A percentile compares a stretch with the other conserved stretches of the same genome.
These are phyloP conservation scores for Peniophora sp. DNA, from an alignment of 1,284 basidiomycete genomes.

Conservation along the genomic window DNA sequence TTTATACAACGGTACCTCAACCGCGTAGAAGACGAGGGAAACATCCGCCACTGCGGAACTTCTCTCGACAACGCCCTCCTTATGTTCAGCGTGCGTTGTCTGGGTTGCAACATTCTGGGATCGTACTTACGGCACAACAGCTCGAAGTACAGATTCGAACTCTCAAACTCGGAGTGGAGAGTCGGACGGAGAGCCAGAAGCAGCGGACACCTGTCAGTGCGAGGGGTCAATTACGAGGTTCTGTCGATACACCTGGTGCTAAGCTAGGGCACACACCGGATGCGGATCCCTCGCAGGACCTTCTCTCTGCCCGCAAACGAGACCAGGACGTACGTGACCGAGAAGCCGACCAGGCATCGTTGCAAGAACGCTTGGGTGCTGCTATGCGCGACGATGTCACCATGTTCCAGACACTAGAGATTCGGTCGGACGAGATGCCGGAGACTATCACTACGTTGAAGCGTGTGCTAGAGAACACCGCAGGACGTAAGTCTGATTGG, in stretches of 20 bases:
- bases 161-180: slow-evolving; percentile 42
- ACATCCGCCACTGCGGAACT: neutral
- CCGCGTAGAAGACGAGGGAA: neutral
- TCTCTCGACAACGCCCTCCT: neutral
- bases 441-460: slow-evolving; percentile 76
- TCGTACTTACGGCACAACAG: neutral
- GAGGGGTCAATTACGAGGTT: neutral
- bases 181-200: slow-evolving; percentile 20
- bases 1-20: neutral
- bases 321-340: slow-evolving; percentile 49
- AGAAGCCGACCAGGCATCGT: slow-evolving; percentile 44
- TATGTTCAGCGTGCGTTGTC: neutral
- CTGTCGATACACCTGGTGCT: slow-evolving; percentile 8
- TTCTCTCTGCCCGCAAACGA: slow-evolving; percentile 10
- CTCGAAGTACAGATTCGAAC: slow-evolving; percentile 52
- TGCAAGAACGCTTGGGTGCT: slow-evolving; percentile 48
- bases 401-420: slow-evolving; percentile 56
- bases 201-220: slow-evolving; percentile 3
- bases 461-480: slow-evolving; percentile 49
- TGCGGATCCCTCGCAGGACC: too few relatives aligned
- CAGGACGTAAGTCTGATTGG: too few relatives aligned
- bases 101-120: neutral
- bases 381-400: slow-evolving; percentile 57
- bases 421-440: slow-evolving; percentile 62
- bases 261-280: slow-evolving; percentile 22